These are phyloP conservation scores for Mortierella sp. DNA, from an alignment of 371 early-diverging fungal genomes.

Conservation along the genomic window DNA sequence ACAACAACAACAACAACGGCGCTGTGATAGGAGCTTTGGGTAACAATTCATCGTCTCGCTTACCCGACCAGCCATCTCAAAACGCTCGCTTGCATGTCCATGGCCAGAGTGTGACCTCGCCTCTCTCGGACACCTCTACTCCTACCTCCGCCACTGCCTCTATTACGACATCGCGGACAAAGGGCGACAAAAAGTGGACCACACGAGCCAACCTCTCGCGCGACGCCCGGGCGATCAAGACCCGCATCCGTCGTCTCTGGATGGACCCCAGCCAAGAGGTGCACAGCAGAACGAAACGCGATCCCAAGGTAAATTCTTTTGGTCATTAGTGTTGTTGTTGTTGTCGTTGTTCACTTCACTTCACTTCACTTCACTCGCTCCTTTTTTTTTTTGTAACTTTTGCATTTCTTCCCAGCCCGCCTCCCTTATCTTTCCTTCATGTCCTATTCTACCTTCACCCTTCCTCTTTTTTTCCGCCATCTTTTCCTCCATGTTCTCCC, in stretches of 20 bases:
- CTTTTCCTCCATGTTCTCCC: neutral
- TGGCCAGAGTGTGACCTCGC: neutral
- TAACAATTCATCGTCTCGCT: neutral
- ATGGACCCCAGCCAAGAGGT: conserved; percentile 43
- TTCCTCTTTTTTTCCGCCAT: neutral
- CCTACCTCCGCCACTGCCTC: neutral
- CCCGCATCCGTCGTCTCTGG: conserved; percentile 47
- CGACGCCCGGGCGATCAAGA: conserved; percentile 34
- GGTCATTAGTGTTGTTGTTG: no score
- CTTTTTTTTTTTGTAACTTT: neutral
- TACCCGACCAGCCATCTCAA: neutral
- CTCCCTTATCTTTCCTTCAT: neutral
- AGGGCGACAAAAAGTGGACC: neutral
- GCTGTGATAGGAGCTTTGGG: neutral
- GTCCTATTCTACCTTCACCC: neutral
- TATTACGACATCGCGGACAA: neutral
- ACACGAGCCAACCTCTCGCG: conserved; percentile 30
- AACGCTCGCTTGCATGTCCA: neutral
- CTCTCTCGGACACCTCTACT: neutral
- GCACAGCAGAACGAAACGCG: conserved; percentile 10
- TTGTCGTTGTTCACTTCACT: neutral
- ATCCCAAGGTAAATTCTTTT: conserved; percentile 35
- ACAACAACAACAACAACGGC: neutral
- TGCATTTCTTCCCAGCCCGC: neutral
- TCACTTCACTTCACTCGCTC: neutral